phyloP scores from a whole-genome alignment of 129 eudicot genomes.

The Cynara cardunculus region DNA sequence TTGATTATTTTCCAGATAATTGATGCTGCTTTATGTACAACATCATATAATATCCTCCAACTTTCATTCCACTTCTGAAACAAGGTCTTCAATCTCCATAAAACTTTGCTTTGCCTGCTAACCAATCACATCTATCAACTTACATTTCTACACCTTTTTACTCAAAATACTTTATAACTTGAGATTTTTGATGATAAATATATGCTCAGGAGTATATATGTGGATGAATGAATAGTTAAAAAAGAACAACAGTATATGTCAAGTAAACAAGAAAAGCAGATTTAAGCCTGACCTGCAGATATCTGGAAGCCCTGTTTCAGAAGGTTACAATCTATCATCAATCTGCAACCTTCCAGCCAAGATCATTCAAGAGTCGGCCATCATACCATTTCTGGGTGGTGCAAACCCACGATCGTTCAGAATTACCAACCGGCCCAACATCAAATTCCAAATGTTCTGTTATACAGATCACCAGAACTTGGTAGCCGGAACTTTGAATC shows the following conservation, averaged over 20 bases:
- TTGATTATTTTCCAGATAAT: slow-evolving; percentile 4
- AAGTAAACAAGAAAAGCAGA: background rate
- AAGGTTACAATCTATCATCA: slow-evolving; percentile 47
- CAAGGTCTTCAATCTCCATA: slow-evolving; percentile 32
- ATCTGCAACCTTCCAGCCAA: slow-evolving; percentile 37
- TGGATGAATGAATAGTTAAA: too few species aligned
- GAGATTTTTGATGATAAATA: background rate
- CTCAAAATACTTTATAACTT: too few species aligned
- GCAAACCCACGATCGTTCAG: background rate
- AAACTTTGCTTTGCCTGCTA: slow-evolving; percentile 25
- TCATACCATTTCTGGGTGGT: slow-evolving; percentile 23
- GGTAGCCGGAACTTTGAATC: slow-evolving; percentile 71
- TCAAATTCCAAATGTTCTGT: slow-evolving; percentile 70
- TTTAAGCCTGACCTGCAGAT: slow-evolving; percentile 50
- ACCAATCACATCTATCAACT: background rate
- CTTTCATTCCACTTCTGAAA: slow-evolving; percentile 20
- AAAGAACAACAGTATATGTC: background rate
- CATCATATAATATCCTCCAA: slow-evolving; percentile 16
- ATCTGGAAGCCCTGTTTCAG: slow-evolving; percentile 48
- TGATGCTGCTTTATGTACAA: slow-evolving; percentile 19
- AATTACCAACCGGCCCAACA: slow-evolving; percentile 18
- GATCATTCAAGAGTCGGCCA: slow-evolving; percentile 42
- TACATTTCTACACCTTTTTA: background rate
- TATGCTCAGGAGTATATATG: background rate
- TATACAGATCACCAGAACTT: slow-evolving; percentile 63